These are phyloP conservation scores for Ceratocystis albifundus DNA, from an alignment of 2,329 filamentous ascomycete species.

Conservation along the genomic window DNA sequence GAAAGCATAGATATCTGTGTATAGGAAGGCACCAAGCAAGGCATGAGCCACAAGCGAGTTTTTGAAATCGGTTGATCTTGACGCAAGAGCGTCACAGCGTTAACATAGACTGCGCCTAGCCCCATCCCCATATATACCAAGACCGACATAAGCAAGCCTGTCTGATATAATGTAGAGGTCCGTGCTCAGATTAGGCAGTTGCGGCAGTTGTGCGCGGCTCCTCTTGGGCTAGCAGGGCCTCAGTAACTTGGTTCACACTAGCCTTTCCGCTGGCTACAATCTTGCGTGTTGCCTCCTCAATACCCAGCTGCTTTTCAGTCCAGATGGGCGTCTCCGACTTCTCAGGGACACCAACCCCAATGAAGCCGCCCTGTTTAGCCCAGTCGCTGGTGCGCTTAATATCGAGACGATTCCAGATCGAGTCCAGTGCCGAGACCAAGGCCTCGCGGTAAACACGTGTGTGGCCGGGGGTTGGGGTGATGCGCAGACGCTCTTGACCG, in stretches of 20 bases:
- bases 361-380: conserved; percentile 82
- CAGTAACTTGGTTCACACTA: conserved; percentile 16
- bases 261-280: conserved; percentile 37
- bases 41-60: too few species aligned
- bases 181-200: neutral
- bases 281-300: conserved; percentile 54
- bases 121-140: too few species aligned
- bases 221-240: conserved; percentile 18
- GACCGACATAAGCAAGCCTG: too few species aligned
- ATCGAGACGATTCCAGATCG: conserved; percentile 75
- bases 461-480: conserved; percentile 93
- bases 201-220: conserved; percentile 7
- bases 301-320: conserved; percentile 77
- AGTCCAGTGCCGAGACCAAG: conserved; percentile 70
- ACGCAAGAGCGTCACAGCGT: too few species aligned
- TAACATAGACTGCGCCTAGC: too few species aligned
- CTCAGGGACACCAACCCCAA: conserved; percentile 72
- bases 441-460: conserved; percentile 67
- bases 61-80: too few species aligned
- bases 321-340: conserved; percentile 63
- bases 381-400: conserved; percentile 92
- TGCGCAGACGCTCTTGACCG: conserved; percentile 90
- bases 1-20: too few species aligned
- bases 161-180: too few species aligned
- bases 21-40: too few species aligned